Evolutionary conservation across 2,329 filamentous ascomycete genomes (phyloP).

Genomic region (Penicillium brevicompactum): DNA sequence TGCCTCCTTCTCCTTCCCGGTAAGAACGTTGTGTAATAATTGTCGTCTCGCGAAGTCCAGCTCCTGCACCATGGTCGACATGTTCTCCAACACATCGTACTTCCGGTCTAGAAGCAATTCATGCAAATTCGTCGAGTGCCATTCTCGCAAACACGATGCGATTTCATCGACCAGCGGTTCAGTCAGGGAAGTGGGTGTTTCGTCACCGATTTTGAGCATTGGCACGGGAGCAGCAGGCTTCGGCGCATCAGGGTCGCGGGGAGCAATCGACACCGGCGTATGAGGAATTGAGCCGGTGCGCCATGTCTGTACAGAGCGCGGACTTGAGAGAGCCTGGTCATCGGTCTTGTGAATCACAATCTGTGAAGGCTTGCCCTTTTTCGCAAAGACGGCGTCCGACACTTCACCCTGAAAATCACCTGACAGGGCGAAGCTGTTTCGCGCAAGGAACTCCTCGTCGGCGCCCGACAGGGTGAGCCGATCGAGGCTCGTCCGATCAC

Average conservation of each 20-base stretch:
- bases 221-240: conserved; percentile 91
- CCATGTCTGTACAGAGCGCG: conserved; percentile 32
- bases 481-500: conserved; percentile 38
- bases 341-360: conserved; percentile 42
- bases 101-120: conserved; percentile 81
- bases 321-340: conserved; percentile 33
- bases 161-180: conserved; percentile 98
- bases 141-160: conserved; percentile 92
- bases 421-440: conserved; percentile 32
- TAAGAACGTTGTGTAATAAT: conserved; percentile 91
- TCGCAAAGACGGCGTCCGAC: conserved; percentile 37
- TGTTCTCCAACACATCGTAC: conserved; percentile 77
- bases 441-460: conserved; percentile 29
- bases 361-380: conserved; percentile 44
- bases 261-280: conserved; percentile 36
- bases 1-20: conserved; percentile 75
- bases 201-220: conserved; percentile 96
- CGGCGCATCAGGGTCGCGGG: conserved; percentile 62
- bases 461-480: conserved; percentile 30
- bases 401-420: conserved; percentile 32
- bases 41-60: conserved; percentile 85
- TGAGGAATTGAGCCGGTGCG: conserved; percentile 35
- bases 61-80: conserved; percentile 77
- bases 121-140: conserved; percentile 97
- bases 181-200: conserved; percentile 83